Percentiles rank a stretch among this genome's conserved stretches.
These are phyloP conservation scores for Cutaneotrichosporon sp. DNA, from an alignment of 1,284 basidiomycete genomes.

Conservation along the genomic window DNA sequence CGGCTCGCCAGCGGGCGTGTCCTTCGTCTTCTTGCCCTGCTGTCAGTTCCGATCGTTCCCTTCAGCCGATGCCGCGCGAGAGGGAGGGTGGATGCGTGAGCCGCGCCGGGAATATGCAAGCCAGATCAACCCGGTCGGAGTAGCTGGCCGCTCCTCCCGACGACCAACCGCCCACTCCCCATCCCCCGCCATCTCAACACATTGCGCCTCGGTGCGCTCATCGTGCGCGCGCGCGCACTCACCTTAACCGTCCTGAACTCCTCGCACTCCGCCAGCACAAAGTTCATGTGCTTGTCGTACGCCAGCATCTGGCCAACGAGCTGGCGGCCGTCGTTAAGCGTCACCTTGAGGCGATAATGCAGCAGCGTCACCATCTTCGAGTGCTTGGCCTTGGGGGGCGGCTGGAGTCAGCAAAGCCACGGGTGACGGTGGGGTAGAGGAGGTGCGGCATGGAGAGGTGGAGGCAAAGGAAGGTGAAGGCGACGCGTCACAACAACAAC, in stretches of 20 bases:
- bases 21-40: conserved; percentile 54
- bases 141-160: too few relatives aligned
- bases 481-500: not conserved
- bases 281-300: conserved; percentile 99
- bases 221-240: conserved; percentile 12
- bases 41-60: not conserved
- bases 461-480: not conserved
- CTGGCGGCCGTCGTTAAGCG: conserved; percentile 94
- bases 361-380: conserved; percentile 97
- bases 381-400: conserved; percentile 83
- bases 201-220: not conserved
- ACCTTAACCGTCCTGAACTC: conserved; percentile 81
- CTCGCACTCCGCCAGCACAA: conserved; percentile 96
- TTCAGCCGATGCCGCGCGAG: not conserved
- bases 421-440: not conserved
- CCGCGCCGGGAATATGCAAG: too few relatives aligned
- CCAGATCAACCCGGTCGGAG: too few relatives aligned
- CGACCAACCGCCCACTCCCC: not conserved
- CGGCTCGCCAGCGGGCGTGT: conserved; percentile 55
- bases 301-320: conserved; percentile 98
- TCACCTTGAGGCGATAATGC: conserved; percentile 97
- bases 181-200: too few relatives aligned
- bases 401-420: conserved; percentile 15
- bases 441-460: not conserved
- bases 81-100: not conserved